Base-by-base conservation (phyloP, 306 rosid genomes). In the Delonix regia region DNA sequence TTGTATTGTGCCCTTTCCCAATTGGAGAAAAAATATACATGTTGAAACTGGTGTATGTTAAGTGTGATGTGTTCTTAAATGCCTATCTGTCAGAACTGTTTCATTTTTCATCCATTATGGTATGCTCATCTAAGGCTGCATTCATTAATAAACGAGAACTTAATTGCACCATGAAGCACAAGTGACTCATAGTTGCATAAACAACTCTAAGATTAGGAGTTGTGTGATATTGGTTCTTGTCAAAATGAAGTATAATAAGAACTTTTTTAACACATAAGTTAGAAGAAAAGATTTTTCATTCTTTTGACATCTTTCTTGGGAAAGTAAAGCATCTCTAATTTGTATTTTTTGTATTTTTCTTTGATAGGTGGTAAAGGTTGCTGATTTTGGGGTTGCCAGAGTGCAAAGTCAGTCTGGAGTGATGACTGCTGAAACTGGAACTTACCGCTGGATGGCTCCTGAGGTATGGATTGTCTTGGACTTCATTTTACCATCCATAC, bases 401-500 rank as follows among this genome's bases (percentile, higher is more conserved):
- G 99, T 96, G 80, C 96, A 93, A 85, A 76, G 86, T 67, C 97
- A 93, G 60, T 89, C 99, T 81, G 99, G 98, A 74, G 99, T 96
- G 67, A 96, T 96, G 99, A 96, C 99, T 44, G 99, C 99, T 82
- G 98, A 96, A 87, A 96, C 99, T 77, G 98, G 99, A 86, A 96
- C 99, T 41, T 96, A 93, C 87, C 99, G 99, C 65, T 96, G 99
- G 99, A 96, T 96, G 99, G 98, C 99, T 83, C 99, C 99, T 47
- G 99, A 96, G 96, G 99, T 96, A 87, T 81, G 77, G 63, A 60
- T 69, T 63, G 39, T 64, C 67, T 74, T 59, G 38, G 63, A 75
- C 16, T 30, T 57, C 1, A 52, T 19, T 57, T 66, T 65, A 67
- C 55, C 57, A 41, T 64, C 28, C 42, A 65, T 71, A 15, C 62